Conservation (phyloP, 495 filamentous ascomycete species). For the Terfezia boudieri region DNA sequence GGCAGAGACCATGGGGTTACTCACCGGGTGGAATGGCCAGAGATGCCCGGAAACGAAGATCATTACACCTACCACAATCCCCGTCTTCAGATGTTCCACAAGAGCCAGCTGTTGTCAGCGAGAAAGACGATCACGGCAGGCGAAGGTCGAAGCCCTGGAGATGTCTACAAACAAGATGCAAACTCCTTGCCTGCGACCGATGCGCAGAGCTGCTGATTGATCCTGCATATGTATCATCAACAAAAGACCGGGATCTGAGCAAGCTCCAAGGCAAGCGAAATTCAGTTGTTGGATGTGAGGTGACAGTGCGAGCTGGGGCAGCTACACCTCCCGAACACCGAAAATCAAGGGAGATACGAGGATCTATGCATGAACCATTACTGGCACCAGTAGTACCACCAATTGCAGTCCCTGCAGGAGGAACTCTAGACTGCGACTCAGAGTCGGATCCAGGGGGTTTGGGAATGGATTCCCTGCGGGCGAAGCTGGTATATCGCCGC, state of each 20-base stretch:
- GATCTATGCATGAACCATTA: too few species aligned
- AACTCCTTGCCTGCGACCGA: too few species aligned
- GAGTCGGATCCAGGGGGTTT: too few species aligned
- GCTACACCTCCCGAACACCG: background rate
- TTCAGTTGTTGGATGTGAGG: background rate
- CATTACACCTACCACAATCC: background rate
- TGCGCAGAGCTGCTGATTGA: too few species aligned
- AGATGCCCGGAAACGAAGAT: background rate
- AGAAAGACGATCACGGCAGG: too few species aligned
- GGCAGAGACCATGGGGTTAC: background rate
- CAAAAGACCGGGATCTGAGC: background rate
- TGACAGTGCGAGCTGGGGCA: background rate
- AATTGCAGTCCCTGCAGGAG: too few species aligned
- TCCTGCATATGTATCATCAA: background rate
- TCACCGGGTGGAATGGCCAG: background rate
- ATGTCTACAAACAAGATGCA: too few species aligned
- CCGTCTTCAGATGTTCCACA: background rate
- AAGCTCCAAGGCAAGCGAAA: background rate
- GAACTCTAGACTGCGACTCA: too few species aligned
- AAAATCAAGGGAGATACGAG: background rate
- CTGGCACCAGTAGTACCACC: too few species aligned
- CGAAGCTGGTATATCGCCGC: background rate
- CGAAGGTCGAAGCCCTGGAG: too few species aligned
- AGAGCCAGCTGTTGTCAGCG: too few species aligned
- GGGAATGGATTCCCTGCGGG: too few species aligned